A percentile compares a stretch with the other conserved stretches of the same genome.
Evolutionary conservation across 257 asterid species (phyloP).

Genomic region (Scutellaria barbata): DNA sequence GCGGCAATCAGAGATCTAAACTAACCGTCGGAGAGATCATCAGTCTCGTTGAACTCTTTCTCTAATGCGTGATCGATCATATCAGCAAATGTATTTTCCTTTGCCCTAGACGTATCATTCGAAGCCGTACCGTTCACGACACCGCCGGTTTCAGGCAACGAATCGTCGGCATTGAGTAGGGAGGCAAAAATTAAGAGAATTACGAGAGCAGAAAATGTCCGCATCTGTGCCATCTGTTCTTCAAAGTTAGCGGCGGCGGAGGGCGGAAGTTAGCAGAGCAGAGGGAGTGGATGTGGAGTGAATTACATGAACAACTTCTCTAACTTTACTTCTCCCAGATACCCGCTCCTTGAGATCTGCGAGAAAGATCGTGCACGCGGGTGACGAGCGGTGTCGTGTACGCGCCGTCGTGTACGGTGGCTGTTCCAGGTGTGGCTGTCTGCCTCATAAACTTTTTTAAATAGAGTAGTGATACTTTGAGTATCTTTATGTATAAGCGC

Average conservation of each 20-base stretch:
- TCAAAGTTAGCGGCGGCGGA: conserved; percentile 15
- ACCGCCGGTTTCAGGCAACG: conserved; percentile 36
- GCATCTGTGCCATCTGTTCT: conserved; percentile 37
- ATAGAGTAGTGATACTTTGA: background rate
- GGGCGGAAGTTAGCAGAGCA: conserved; percentile 34
- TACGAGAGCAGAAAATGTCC: conserved; percentile 29
- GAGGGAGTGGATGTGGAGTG: conserved; percentile 31
- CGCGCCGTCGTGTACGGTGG: conserved; percentile 41
- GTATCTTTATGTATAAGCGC: too few relatives aligned
- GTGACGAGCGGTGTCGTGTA: conserved; percentile 9
- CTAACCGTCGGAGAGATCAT: conserved; percentile 70
- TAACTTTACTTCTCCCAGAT: conserved; percentile 42
- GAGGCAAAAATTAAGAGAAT: conserved; percentile 38
- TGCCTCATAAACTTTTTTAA: background rate
- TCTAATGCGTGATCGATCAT: conserved; percentile 71
- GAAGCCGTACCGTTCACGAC: conserved; percentile 40
- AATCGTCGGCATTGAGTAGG: conserved; percentile 46
- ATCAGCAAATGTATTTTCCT: conserved; percentile 61
- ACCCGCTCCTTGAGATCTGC: conserved; percentile 43
- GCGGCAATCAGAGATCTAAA: conserved; percentile 37
- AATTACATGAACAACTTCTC: conserved; percentile 31
- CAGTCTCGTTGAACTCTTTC: conserved; percentile 78
- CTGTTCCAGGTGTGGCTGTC: background rate
- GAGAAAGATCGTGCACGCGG: conserved; percentile 24
- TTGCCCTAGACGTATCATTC: conserved; percentile 43